Evolutionary conservation across 1,139 yeast species (phyloP).

Genomic region (Yamadazyma songkhlaensis): DNA sequence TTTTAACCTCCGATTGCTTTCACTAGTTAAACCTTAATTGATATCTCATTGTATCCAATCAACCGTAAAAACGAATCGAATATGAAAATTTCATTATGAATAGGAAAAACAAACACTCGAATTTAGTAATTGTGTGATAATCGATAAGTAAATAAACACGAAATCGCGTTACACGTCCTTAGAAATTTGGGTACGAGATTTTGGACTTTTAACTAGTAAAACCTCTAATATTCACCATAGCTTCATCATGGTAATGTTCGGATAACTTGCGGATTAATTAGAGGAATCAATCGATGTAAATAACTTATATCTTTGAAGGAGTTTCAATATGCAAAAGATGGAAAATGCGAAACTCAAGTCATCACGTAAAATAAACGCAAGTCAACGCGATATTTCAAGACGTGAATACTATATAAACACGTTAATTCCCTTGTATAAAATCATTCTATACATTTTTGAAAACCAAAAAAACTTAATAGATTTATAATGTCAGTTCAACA

Average conservation of each 20-base stretch:
- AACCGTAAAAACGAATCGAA: too few relatives aligned
- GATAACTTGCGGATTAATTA: not conserved
- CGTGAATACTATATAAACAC: conserved; percentile 3
- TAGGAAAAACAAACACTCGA: not conserved
- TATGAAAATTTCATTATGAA: too few relatives aligned
- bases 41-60: too few relatives aligned
- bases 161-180: conserved; percentile 4
- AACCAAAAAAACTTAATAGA: not conserved
- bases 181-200: not conserved
- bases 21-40: too few relatives aligned
- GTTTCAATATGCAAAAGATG: not conserved
- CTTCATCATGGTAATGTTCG: conserved; percentile 1
- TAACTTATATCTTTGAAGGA: not conserved
- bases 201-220: too few relatives aligned
- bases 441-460: not conserved
- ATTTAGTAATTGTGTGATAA: conserved; percentile 1
- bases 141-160: conserved; percentile 5
- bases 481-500: conserved; percentile 38
- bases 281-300: not conserved
- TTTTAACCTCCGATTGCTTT: too few relatives aligned
- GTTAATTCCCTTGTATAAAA: not conserved
- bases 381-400: conserved; percentile 1
- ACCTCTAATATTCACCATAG: too few relatives aligned
- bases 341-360: not conserved
- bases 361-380: not conserved